Base-by-base conservation (phyloP, 495 filamentous ascomycete genomes). In the Ramalina intermedia region DNA sequence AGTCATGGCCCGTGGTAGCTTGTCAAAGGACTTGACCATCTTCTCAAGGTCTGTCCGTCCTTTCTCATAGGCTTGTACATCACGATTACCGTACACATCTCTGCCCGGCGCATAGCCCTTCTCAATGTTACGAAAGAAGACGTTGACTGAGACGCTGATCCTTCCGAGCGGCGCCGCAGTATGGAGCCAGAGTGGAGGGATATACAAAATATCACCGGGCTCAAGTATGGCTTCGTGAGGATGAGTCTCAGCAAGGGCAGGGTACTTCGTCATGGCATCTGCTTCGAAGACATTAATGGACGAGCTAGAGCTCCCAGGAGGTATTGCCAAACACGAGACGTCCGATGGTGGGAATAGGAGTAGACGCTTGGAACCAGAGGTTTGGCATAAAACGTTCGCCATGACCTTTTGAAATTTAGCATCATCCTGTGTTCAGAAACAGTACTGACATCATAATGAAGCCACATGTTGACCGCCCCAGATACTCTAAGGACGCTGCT, bases 1-100 rank as follows among this genome's bases (percentile, higher is more conserved):
- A 36, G 71, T 72, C 55, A 81, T 78, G 49, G 83, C 80, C 48
- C 60, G 55, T 33, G 87, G 83, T 41, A 90, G 46, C 24, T 70
- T 72, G 21, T 76, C 70, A 58, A 94, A 90, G 8, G 73, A 70
- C 55, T 77, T 79, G 1, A 65, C 63, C 26, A 94, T 81, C 51
- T 73, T 79, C 17, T 74, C 73, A 12, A 93, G 60, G 55, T 87
- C 85, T 44, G 72, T 70, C 27, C 90, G 71, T 2, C 81, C 84
- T 55, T 82, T 86, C 62, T 91, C 84, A 56, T 91, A 94, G 9
- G 82, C 82, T 37, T 81, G 78, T 37, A 95, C 58, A 63, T 96
- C 90, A 11, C 85, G 72, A 61, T 91, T 94, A 6, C 84, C 87
- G 60, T 95, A 94, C 2, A 94, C 82, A 63, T 95, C 88, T 54